phyloP scores from a whole-genome alignment of 176 grass and related monocot species.

The Poa pratensis region DNA sequence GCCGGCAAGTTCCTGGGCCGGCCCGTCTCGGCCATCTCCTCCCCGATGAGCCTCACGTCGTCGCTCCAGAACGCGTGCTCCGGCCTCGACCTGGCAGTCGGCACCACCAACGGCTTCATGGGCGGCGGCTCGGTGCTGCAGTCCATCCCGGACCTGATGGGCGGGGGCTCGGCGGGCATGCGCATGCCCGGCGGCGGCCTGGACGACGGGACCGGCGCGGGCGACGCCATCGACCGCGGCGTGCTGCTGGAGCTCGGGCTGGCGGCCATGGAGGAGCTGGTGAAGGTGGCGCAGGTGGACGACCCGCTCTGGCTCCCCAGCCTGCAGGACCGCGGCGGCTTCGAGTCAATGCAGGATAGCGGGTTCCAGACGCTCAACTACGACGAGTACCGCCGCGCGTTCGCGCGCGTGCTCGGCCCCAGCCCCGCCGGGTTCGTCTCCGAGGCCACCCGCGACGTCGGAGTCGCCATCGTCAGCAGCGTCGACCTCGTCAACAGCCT shows the following conservation, averaged over 20 bases:
- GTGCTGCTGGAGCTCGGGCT: conserved; percentile 79
- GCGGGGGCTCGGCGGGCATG: conserved; percentile 38
- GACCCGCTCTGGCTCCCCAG: conserved; percentile 74
- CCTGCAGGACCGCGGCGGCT: conserved; percentile 36
- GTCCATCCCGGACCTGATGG: conserved; percentile 61
- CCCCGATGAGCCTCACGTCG: conserved; percentile 19
- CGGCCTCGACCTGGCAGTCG: conserved; percentile 73
- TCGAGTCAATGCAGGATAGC: conserved; percentile 34
- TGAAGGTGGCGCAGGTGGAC: conserved; percentile 79
- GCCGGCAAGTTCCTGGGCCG: conserved; percentile 90
- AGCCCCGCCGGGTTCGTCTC: conserved; percentile 62
- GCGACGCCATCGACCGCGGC: conserved; percentile 45
- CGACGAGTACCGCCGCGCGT: conserved; percentile 70
- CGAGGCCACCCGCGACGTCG: conserved; percentile 76
- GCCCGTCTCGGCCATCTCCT: conserved; percentile 58
- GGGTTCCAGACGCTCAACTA: conserved; percentile 63
- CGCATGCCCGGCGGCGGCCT: conserved; percentile 42
- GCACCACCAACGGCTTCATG: conserved; percentile 50
- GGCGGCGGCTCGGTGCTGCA: conserved; percentile 47
- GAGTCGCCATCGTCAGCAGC: conserved; percentile 73
- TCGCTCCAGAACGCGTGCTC: conserved; percentile 55
- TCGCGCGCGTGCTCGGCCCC: conserved; percentile 52
- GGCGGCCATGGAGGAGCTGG: conserved; percentile 91
- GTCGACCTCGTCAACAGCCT: conserved; percentile 82
- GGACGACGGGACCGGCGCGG: conserved; percentile 17